Base-by-base conservation (phyloP, 2,329 filamentous ascomycete genomes). In the Cryphonectria japonica region DNA sequence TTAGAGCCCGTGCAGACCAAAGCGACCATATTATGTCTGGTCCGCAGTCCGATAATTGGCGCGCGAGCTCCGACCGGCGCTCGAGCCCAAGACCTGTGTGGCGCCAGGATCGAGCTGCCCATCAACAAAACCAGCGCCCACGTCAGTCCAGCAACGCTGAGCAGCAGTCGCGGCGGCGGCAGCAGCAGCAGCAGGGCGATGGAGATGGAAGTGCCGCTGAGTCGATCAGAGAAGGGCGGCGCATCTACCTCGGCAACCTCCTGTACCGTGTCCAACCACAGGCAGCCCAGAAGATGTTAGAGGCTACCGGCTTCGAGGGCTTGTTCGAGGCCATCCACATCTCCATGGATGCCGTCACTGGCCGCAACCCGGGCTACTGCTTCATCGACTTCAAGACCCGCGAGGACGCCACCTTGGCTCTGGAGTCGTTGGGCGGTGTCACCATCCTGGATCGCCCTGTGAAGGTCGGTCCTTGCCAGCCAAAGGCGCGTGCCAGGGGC, bases 351-450 rank as follows among this genome's bases (percentile, higher is more conserved):
- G 87, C 89, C 1, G 88, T 91, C 78, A 91, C 87, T 41, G 88
- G 86, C 57, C 85, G 91, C 61, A 93, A 93, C 78, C 91, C 91
- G 0, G 91, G 89, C 52, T 93, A 93, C 81, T 93, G 65, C 43
- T 66, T 72, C 52, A 52, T 69, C 14, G 65, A 72, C 76, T 87
- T 93, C 70, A 79, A 80, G 62, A 85, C 83, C 63, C 84, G 84
- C 62, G 87, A 87, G 39, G 82, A 88, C 41, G 91, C 91, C 3
- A 83, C 87, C 5, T 78, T 79, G 1, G 89, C 88, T 1, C 88
- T 93, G 78, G 76, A 79, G n/a, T 82, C 85, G 16, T 81, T 93
- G 60, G 83, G 87, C 69, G 86, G 86, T 26, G 82, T 82, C 29
- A 80, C 83, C 16, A 81, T 93, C 43, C 83, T 87, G 19, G 87